Evolutionary conservation across 164 flowering plant species (phyloP).

Genomic region (Vitis cinerea): DNA sequence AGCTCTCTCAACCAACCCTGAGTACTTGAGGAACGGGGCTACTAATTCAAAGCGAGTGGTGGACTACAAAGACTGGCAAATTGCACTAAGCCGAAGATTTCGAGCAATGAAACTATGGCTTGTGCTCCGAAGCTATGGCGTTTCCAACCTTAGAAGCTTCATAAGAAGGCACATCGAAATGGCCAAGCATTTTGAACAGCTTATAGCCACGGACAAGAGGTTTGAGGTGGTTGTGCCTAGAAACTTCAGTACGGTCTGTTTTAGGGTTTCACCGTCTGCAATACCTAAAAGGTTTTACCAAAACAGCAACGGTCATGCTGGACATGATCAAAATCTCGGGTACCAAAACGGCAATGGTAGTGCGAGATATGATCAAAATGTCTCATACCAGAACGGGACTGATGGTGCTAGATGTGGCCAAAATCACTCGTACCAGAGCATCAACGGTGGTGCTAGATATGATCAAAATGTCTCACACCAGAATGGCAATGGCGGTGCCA

Average conservation of each 20-base stretch:
- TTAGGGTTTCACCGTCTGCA: constrained; percentile 32
- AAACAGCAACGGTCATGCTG: no score
- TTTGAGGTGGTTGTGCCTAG: constrained; percentile 66
- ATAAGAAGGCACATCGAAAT: constrained; percentile 52
- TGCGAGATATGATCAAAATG: no score
- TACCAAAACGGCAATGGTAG: no score
- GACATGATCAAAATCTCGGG: no score
- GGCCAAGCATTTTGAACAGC: constrained; percentile 57
- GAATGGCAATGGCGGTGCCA: no score
- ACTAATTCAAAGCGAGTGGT: constrained; percentile 49
- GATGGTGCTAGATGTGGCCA: no score
- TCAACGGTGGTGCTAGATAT: no score
- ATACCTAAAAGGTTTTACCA: no score
- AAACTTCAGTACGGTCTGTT: constrained; percentile 54
- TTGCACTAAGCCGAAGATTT: constrained; percentile 55
- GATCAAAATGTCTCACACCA: no score
- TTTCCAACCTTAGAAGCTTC: constrained; percentile 36
- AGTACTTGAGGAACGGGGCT: constrained; percentile 57
- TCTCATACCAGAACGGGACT: no score
- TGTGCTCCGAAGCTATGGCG: constrained; percentile 63
- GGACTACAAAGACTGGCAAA: constrained; percentile 83
- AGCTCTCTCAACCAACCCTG: constrained; percentile 62
- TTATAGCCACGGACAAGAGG: constrained; percentile 42
- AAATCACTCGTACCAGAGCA: no score
- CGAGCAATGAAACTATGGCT: constrained; percentile 68